Evolutionary conservation across 225 moss, liverwort and hornwort species (phyloP).

Genomic region (Climacium dendroides): DNA sequence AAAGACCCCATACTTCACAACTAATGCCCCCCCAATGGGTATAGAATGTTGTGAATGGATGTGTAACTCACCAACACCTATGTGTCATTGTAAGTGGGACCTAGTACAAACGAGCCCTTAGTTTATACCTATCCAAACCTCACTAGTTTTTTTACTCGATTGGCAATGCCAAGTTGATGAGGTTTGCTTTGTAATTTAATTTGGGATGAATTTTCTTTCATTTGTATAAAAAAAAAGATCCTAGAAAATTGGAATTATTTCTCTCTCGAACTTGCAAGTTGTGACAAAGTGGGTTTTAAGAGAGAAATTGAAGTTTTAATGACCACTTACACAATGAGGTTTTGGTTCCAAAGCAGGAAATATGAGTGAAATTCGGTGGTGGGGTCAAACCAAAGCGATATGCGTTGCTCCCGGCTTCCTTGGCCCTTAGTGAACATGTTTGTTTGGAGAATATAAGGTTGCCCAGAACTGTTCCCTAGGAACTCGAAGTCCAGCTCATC

Average conservation of each 20-base stretch:
- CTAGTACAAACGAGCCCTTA: rapidly evolving
- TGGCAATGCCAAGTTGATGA: not conserved
- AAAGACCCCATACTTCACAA: not conserved
- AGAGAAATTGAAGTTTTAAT: not conserved
- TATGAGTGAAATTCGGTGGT: slow-evolving; percentile 16
- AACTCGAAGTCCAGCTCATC: slow-evolving; percentile 41
- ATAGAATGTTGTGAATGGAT: not conserved
- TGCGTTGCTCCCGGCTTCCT: slow-evolving; percentile 18
- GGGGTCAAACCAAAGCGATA: slow-evolving; percentile 36
- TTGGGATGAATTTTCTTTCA: not conserved
- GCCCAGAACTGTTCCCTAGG: slow-evolving; percentile 14
- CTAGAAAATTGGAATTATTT: no score
- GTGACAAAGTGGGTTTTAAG: not conserved
- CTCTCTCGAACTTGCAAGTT: not conserved
- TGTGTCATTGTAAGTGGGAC: not conserved
- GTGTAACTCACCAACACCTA: not conserved
- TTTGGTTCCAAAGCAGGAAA: slow-evolving; percentile 21
- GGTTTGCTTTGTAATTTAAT: not conserved
- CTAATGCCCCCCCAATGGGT: no score
- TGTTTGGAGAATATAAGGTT: slow-evolving; percentile 29
- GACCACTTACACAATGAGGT: slow-evolving; percentile 16
- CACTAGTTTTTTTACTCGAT: rapidly evolving
- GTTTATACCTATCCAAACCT: no score
- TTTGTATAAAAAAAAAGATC: rapidly evolving
- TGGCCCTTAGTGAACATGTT: slow-evolving; percentile 18